Conservation (phyloP, 2,329 filamentous ascomycete species). For the Aspergillus aculeatinus region DNA sequence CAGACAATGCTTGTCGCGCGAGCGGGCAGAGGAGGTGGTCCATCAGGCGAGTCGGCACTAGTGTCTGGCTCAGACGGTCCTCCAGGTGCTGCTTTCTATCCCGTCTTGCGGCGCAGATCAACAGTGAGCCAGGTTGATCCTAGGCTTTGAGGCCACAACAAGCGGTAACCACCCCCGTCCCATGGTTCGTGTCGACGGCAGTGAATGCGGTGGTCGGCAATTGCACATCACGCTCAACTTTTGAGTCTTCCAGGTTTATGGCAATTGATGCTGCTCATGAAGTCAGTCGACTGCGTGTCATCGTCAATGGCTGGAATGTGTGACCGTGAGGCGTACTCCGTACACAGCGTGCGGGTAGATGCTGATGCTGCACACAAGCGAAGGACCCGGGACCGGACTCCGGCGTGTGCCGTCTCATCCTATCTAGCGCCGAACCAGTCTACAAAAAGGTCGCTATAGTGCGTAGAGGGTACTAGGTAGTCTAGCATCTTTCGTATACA, state of each 20-base stretch:
- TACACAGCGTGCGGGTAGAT: not conserved
- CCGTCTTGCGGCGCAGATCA: not conserved
- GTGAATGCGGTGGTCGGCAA: not conserved
- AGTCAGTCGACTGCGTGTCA: not conserved
- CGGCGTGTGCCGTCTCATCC: not conserved
- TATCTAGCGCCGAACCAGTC: not conserved
- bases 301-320: not conserved
- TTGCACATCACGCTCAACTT: not conserved
- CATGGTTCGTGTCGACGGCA: not conserved
- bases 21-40: not conserved
- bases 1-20: not conserved
- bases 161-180: not conserved
- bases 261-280: not conserved
- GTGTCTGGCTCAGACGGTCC: not conserved
- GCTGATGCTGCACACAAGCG: not conserved
- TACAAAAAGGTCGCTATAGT: not conserved
- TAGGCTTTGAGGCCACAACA: not conserved
- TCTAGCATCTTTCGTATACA: not conserved
- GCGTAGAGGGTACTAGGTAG: not conserved
- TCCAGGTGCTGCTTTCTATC: not conserved
- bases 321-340: not conserved
- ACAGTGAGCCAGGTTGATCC: not conserved
- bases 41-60: not conserved
- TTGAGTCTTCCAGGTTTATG: not conserved
- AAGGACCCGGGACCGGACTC: not conserved